These are phyloP conservation scores for Durio zibethinus DNA, from an alignment of 345 rosid species.

Conservation along the genomic window DNA sequence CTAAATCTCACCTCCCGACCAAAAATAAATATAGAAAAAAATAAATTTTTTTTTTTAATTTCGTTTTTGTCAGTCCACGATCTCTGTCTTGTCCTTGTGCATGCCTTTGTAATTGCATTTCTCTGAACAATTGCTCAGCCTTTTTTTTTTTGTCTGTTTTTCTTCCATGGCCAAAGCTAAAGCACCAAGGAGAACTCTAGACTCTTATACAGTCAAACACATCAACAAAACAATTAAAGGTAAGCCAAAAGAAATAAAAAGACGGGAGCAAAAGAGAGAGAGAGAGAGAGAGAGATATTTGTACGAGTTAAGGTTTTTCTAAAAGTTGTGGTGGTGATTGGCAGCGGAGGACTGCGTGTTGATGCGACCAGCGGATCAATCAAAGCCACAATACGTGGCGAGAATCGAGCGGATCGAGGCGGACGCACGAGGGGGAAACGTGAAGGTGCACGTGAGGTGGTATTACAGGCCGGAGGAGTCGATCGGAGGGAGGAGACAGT, in stretches of 20 bases:
- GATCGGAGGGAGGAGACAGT: constrained; percentile 88
- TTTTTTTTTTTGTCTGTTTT: not conserved
- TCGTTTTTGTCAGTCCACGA: constrained; percentile 11
- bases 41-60: not conserved
- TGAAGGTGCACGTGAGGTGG: constrained; percentile 80
- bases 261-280: not conserved
- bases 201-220: constrained; percentile 68
- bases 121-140: not conserved
- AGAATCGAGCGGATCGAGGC: constrained; percentile 85
- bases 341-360: constrained; percentile 88
- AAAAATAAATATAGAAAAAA: not conserved
- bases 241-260: constrained; percentile 19
- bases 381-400: constrained; percentile 89
- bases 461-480: constrained; percentile 98
- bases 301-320: not conserved
- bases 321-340: not conserved
- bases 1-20: not conserved
- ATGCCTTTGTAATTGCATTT: constrained; percentile 12
- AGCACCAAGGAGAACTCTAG: constrained; percentile 66
- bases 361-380: constrained; percentile 86
- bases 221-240: constrained; percentile 76
- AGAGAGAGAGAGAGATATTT: not conserved
- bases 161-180: constrained; percentile 78
- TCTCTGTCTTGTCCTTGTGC: constrained; percentile 31
- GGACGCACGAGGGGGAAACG: constrained; percentile 74